These are phyloP conservation scores for Ustilago bromivora DNA, from an alignment of 1,284 basidiomycete genomes.

Conservation along the genomic window DNA sequence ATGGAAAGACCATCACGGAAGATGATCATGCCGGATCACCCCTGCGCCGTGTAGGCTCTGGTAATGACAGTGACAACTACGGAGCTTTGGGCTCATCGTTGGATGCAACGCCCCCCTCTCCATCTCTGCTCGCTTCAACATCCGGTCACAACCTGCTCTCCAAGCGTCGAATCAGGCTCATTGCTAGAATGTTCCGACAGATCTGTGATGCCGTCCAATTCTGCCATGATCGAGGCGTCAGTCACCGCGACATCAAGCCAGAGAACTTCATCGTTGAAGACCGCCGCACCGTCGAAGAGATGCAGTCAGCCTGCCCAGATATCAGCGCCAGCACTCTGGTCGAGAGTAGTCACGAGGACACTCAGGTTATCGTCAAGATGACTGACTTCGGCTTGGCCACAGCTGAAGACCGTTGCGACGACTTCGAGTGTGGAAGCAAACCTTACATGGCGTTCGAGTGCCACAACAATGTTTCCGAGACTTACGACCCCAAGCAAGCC, in stretches of 20 bases:
- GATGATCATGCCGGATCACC: conserved; percentile 7
- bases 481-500: conserved; percentile 91
- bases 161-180: conserved; percentile 85
- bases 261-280: conserved; percentile 72
- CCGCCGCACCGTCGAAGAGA: conserved; percentile 45
- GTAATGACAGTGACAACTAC: conserved; percentile 19
- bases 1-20: conserved; percentile 8
- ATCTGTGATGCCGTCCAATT: conserved; percentile 98
- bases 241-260: conserved; percentile 98
- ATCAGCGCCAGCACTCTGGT: conserved; percentile 69
- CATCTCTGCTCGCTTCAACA: conserved; percentile 82
- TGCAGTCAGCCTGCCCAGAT: conserved; percentile 74
- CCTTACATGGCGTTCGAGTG: conserved; percentile 99
- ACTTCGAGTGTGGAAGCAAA: conserved; percentile 98
- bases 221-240: conserved; percentile 92
- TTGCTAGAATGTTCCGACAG: conserved; percentile 95
- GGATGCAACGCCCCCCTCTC: conserved; percentile 80
- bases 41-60: background rate
- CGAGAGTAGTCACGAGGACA: conserved; percentile 72
- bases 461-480: conserved; percentile 93
- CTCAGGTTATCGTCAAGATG: conserved; percentile 81
- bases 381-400: conserved; percentile 97
- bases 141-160: conserved; percentile 85
- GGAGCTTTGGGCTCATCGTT: conserved; percentile 27
- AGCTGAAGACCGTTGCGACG: conserved; percentile 84